Percentiles rank a stretch among this genome's conserved stretches.
Conservation (phyloP, 371 early-diverging fungal genomes). For the Circinella minor region DNA sequence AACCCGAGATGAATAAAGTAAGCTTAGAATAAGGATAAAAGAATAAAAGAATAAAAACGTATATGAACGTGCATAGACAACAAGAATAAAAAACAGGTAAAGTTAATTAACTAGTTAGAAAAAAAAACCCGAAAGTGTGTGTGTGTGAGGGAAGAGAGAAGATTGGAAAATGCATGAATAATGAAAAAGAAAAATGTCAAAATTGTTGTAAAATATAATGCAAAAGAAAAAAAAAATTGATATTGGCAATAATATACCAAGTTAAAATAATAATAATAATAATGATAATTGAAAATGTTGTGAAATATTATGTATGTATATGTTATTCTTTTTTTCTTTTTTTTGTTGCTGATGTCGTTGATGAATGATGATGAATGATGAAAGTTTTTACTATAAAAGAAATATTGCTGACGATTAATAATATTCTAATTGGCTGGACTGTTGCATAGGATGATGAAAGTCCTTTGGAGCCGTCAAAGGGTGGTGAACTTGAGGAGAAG, state of each 20-base stretch:
- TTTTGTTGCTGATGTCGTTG: no score
- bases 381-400: not conserved
- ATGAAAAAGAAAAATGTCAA: no score
- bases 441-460: conserved; percentile 8
- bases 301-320: no score
- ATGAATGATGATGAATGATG: not conserved
- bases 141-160: not conserved
- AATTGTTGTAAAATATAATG: no score
- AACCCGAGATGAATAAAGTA: not conserved
- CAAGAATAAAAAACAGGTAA: not conserved
- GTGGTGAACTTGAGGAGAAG: conserved; percentile 3
- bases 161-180: not conserved
- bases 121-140: not conserved
- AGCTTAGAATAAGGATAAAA: not conserved
- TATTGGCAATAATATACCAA: no score
- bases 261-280: no score
- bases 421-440: not conserved
- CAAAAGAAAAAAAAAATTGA: no score
- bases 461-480: conserved; percentile 3
- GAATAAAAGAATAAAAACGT: not conserved
- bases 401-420: not conserved
- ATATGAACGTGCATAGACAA: conserved; percentile 7
- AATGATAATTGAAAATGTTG: no score
- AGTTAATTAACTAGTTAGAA: not conserved
- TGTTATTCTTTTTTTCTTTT: no score